Conservation (phyloP, 2,329 filamentous ascomycete species). For the Rhynchosporium secalis region DNA sequence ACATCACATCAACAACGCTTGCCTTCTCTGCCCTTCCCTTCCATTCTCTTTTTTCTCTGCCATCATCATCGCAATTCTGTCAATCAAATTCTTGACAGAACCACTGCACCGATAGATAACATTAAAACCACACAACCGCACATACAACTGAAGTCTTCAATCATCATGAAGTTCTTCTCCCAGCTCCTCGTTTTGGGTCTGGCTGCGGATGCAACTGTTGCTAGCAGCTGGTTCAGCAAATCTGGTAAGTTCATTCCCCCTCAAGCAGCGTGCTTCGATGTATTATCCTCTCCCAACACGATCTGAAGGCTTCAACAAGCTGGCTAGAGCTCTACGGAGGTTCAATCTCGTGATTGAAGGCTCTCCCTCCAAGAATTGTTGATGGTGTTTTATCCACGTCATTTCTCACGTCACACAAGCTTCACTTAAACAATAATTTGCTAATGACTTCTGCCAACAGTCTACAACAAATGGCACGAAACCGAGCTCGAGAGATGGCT, state of each 20-base stretch:
- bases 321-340: conserved; percentile 10
- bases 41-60: neutral
- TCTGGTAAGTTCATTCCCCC: conserved; percentile 60
- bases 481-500: conserved; percentile 97
- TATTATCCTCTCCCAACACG: conserved; percentile 13
- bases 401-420: conserved; percentile 11
- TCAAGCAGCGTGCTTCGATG: conserved; percentile 15
- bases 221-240: conserved; percentile 84
- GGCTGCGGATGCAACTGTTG: conserved; percentile 67
- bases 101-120: neutral
- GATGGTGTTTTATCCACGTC: conserved; percentile 7
- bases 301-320: conserved; percentile 16
- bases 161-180: conserved; percentile 74
- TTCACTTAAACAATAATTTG: neutral
- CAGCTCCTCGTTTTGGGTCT: conserved; percentile 70
- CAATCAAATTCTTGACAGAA: conserved; percentile 16
- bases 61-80: conserved; percentile 13
- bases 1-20: conserved; percentile 1
- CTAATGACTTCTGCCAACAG: conserved; percentile 51
- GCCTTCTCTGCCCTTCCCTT: neutral
- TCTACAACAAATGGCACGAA: conserved; percentile 99
- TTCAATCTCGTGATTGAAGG: conserved; percentile 1
- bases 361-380: conserved; percentile 7
- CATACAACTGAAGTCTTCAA: conserved; percentile 14
- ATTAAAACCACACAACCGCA: neutral